These are phyloP conservation scores for Chlamydomonas reinhardtii DNA, from an alignment of 163 green algal genomes.

Conservation along the genomic window DNA sequence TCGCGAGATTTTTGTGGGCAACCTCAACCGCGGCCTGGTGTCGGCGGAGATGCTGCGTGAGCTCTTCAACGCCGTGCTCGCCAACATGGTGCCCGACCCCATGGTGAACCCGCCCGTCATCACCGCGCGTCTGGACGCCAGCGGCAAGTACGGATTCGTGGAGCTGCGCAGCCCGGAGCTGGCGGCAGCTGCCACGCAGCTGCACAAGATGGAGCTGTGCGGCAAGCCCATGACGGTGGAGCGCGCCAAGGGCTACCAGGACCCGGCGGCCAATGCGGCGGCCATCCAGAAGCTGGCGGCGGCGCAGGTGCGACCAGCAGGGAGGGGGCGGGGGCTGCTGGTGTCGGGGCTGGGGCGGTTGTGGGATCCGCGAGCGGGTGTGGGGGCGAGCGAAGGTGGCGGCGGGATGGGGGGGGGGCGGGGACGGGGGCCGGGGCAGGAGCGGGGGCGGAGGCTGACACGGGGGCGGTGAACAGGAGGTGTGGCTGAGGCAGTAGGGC, in stretches of 20 bases:
- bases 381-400: neutral
- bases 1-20: slow-evolving; percentile 48
- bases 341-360: too few relatives aligned
- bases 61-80: slow-evolving; percentile 88
- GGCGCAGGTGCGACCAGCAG: slow-evolving; percentile 16
- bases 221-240: slow-evolving; percentile 88
- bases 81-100: slow-evolving; percentile 83
- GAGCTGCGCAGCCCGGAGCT: slow-evolving; percentile 90
- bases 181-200: slow-evolving; percentile 77
- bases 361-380: neutral
- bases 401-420: too few relatives aligned
- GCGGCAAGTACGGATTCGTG: slow-evolving; percentile 87
- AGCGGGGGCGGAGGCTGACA: too few relatives aligned
- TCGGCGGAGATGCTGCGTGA: slow-evolving; percentile 81
- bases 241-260: slow-evolving; percentile 88
- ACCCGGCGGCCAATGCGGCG: slow-evolving; percentile 51
- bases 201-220: slow-evolving; percentile 84
- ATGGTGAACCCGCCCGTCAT: slow-evolving; percentile 81
- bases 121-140: slow-evolving; percentile 74
- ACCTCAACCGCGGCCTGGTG: slow-evolving; percentile 61
- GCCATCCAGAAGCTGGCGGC: slow-evolving; percentile 43
- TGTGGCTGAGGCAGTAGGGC: too few relatives aligned
- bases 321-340: neutral
- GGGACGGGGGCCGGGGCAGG: too few relatives aligned
- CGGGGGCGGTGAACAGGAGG: too few relatives aligned